Conservation (phyloP, 495 filamentous ascomycete species). For the Massariosphaeria phaeospora region DNA sequence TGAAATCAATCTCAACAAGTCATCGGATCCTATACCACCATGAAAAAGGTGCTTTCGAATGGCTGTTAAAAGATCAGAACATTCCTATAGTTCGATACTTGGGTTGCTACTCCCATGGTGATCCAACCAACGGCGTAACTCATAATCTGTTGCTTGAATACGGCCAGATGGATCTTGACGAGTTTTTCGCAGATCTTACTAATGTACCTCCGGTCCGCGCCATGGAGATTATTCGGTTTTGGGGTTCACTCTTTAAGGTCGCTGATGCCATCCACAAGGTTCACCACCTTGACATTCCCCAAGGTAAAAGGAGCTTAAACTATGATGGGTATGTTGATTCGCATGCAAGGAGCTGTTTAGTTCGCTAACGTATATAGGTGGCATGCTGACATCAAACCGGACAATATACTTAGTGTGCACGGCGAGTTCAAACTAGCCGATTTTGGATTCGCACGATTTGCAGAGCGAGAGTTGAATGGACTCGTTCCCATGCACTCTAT, state of each 20-base stretch:
- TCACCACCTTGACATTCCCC: too few relatives aligned
- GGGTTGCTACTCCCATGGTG: conserved; percentile 27
- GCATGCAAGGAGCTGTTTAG: not conserved
- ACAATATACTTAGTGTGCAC: conserved; percentile 41
- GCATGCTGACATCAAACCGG: conserved; percentile 44
- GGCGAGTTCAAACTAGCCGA: conserved; percentile 44
- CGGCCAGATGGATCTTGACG: conserved; percentile 39
- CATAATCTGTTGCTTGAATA: conserved; percentile 43
- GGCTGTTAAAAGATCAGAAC: conserved; percentile 21
- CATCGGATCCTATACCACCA: conserved; percentile 30
- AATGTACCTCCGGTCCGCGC: conserved; percentile 36
- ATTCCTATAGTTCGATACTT: conserved; percentile 38
- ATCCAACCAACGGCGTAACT: not conserved
- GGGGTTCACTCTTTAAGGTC: conserved; percentile 39
- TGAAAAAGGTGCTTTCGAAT: conserved; percentile 38
- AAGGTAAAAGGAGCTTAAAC: too few relatives aligned
- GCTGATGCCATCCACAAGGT: conserved; percentile 37
- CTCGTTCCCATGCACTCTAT: conserved; percentile 13
- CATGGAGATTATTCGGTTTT: conserved; percentile 32
- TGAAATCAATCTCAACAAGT: conserved; percentile 37
- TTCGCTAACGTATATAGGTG: conserved; percentile 30
- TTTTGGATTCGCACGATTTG: conserved; percentile 42
- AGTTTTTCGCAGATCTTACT: conserved; percentile 37
- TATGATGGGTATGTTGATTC: conserved; percentile 16
- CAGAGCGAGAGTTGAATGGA: conserved; percentile 15